phyloP scores from a whole-genome alignment of 352 stramenopile genomes.

The Pelagophyceae sp. region DNA sequence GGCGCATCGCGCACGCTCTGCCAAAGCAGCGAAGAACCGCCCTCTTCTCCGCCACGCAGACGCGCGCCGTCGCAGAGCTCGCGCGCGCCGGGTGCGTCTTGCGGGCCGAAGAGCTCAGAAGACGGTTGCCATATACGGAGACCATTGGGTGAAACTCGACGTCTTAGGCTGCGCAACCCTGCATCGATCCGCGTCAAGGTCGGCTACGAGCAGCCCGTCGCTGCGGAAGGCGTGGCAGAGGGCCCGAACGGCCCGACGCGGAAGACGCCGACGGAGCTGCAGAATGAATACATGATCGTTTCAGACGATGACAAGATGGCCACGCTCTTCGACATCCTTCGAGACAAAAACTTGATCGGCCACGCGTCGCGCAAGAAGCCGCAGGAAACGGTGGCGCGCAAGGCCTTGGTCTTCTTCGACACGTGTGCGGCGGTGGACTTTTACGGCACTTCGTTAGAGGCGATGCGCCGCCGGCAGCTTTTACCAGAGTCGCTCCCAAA shows the following conservation, averaged over 20 bases:
- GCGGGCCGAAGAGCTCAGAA: too few relatives aligned
- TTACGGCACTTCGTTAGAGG: conserved; percentile 76
- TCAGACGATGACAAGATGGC: conserved; percentile 84
- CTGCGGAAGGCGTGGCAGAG: conserved; percentile 37
- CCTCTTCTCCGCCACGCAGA: conserved; percentile 77
- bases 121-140: too few relatives aligned
- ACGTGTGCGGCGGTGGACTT: conserved; percentile 98
- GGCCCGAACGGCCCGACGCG: conserved; percentile 57
- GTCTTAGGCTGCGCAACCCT: conserved; percentile 94
- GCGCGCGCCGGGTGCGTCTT: conserved; percentile 84
- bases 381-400: conserved; percentile 32
- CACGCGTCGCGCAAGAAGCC: too few relatives aligned
- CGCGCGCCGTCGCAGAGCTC: conserved; percentile 84
- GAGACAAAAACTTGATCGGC: conserved; percentile 45
- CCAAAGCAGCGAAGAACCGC: conserved; percentile 58
- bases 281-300: conserved; percentile 90
- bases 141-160: too few relatives aligned
- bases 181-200: conserved; percentile 94
- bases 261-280: conserved; percentile 58
- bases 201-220: conserved; percentile 57
- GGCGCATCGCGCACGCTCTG: conserved; percentile 81
- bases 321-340: conserved; percentile 80
- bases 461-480: conserved; percentile 38
- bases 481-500: conserved; percentile 26
- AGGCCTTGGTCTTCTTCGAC: conserved; percentile 95